Base-by-base conservation (phyloP, 805 yeast species). In the Kluyveromyces siamensis region DNA sequence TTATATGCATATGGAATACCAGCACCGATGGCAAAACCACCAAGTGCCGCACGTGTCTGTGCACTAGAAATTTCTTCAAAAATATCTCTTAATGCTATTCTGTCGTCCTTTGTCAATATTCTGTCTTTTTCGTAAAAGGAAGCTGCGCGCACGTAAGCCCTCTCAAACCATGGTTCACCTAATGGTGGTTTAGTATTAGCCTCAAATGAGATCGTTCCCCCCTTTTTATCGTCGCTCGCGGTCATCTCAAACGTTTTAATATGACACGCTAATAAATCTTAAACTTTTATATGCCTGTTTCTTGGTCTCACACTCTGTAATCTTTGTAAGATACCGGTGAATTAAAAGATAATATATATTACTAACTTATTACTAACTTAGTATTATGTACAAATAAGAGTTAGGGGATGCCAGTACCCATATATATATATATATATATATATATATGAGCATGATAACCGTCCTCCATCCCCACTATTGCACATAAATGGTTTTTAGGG, bases 81-180 rank as follows among this genome's bases (percentile, higher is more conserved):
- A 10, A 72, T 62, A 8, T 62, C 56, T 3, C 74, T 67, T 19
- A 79, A 55, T 17, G 66, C 66, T 16, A 58, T 54, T 40, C 84
- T 59, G 42, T 79, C 80, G 3, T 59, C 57, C 1, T 64, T 50
- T 16, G 67, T 68, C 38, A 79, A 57, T 6, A 52, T 57, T 37
- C 70, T 72, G 51, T 79, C 84, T 36, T 67, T 68, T 38, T 76
- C 75, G 52, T 77, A 75, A 56, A 79, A 77, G 27, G 66, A 61
- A 46, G 72, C 61, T 2, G 80, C 79, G n/a, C 62, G 55, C 13
- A 66, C 54, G 50, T 69, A 70, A 1, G 76, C 76, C 43, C 65
- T 67, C 40, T 67, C 51, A 41, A 65, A 59, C 68, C 68, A 63
- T 7, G 66, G 63, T 30, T 53, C 54, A 9, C 54, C 50, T 11